These are phyloP conservation scores for Phytophthora aleatoria DNA, from an alignment of 352 stramenopile genomes.

Conservation along the genomic window DNA sequence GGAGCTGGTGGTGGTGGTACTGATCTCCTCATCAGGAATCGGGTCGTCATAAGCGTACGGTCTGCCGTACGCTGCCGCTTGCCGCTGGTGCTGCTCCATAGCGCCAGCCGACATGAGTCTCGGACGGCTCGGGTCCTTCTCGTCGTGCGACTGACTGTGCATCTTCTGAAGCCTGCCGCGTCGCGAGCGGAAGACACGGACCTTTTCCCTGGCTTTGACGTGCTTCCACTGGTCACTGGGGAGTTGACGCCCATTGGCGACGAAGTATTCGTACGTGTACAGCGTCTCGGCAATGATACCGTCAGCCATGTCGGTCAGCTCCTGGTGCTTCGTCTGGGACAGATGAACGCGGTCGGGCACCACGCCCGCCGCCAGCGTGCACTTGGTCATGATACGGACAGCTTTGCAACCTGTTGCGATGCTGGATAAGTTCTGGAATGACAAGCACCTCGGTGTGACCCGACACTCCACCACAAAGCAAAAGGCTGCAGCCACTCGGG, in stretches of 20 bases:
- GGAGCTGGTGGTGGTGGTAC: conserved; percentile 33
- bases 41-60: conserved; percentile 33
- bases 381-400: conserved; percentile 19
- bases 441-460: conserved; percentile 17
- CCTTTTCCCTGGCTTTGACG: conserved; percentile 49
- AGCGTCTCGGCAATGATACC: conserved; percentile 63
- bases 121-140: conserved; percentile 41
- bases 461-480: conserved; percentile 7
- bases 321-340: conserved; percentile 36
- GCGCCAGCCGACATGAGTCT: conserved; percentile 40
- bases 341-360: conserved; percentile 25
- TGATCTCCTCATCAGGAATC: conserved; percentile 21
- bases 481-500: conserved; percentile 11
- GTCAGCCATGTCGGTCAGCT: conserved; percentile 52
- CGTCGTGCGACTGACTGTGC: conserved; percentile 24
- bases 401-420: conserved; percentile 1
- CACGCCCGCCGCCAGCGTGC: not conserved
- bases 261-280: conserved; percentile 55
- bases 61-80: conserved; percentile 26
- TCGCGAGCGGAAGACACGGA: conserved; percentile 58
- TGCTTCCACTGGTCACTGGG: conserved; percentile 53
- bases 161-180: conserved; percentile 30
- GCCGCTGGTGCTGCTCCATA: conserved; percentile 34
- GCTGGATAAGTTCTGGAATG: conserved; percentile 23
- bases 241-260: conserved; percentile 43